phyloP scores from a whole-genome alignment of 2,329 filamentous ascomycete genomes.

The Diaporthe ampelina region DNA sequence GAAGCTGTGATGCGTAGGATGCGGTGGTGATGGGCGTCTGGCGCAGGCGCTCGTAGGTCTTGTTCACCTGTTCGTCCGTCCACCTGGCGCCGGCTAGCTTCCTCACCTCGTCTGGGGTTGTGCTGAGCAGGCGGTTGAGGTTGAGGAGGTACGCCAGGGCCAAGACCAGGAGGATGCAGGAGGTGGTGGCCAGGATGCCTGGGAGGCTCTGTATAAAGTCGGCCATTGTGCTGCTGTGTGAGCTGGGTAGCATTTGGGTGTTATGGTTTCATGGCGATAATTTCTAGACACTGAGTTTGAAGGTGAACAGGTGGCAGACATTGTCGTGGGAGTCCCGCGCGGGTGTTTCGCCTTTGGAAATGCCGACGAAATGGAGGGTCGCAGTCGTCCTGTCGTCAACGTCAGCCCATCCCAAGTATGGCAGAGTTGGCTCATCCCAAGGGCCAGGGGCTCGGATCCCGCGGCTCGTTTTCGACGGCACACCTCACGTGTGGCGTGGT shows the following conservation, averaged over 20 bases:
- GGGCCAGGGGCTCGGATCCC: conserved; percentile 23
- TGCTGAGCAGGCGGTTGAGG: conserved; percentile 51
- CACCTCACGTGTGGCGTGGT: background rate
- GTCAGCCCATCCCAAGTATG: conserved; percentile 5
- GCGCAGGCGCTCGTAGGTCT: conserved; percentile 51
- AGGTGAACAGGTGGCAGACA: no score
- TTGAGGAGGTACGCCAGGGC: conserved; percentile 44
- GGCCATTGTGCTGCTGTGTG: background rate
- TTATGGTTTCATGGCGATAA: background rate
- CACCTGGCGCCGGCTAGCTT: conserved; percentile 49
- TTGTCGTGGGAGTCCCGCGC: background rate
- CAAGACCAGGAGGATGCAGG: background rate
- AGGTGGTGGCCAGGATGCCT: background rate
- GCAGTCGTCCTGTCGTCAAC: conserved; percentile 18
- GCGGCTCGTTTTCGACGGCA: conserved; percentile 1
- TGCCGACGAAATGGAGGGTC: background rate
- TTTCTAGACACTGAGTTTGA: no score
- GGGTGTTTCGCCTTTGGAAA: conserved; percentile 12
- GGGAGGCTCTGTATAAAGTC: background rate
- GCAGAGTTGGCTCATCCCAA: background rate
- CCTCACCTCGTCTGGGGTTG: conserved; percentile 49
- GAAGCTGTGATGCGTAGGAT: conserved; percentile 48
- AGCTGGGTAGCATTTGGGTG: background rate
- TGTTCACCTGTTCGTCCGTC: conserved; percentile 49
- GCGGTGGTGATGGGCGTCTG: conserved; percentile 46